phyloP scores from a whole-genome alignment of 2,329 filamentous ascomycete species.

The Fusarium bulbicola region DNA sequence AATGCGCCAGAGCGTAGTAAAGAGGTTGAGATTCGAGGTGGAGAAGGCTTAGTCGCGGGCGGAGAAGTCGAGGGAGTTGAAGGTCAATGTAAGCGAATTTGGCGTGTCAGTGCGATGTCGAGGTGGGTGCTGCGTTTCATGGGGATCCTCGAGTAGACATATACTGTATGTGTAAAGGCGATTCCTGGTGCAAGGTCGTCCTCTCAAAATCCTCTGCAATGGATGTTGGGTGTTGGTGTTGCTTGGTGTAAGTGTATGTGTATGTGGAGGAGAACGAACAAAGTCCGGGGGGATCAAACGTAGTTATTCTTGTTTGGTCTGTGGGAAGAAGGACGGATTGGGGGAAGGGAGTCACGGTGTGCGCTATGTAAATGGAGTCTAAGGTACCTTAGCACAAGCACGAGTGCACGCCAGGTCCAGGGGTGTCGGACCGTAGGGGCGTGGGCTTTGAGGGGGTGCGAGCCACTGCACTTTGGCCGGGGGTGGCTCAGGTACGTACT shows the following conservation, averaged over 20 bases:
- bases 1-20: slow-evolving; percentile 31
- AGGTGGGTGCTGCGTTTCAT: slow-evolving; percentile 38
- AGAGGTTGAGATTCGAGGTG: slow-evolving; percentile 5
- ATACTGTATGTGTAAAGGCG: slow-evolving; percentile 25
- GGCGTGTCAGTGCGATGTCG: slow-evolving; percentile 27
- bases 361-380: slow-evolving; percentile 38
- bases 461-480: neutral
- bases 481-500: slow-evolving; percentile 23
- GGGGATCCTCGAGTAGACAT: slow-evolving; percentile 37
- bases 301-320: slow-evolving; percentile 44
- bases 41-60: slow-evolving; percentile 5
- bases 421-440: slow-evolving; percentile 24
- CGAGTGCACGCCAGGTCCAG: slow-evolving; percentile 27
- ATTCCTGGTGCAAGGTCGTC: slow-evolving; percentile 23
- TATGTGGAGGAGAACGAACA: slow-evolving; percentile 37
- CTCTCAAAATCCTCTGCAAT: slow-evolving; percentile 14
- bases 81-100: slow-evolving; percentile 31
- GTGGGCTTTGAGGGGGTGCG: neutral
- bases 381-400: slow-evolving; percentile 24
- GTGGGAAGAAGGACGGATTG: slow-evolving; percentile 41
- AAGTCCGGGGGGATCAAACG: slow-evolving; percentile 41
- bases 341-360: slow-evolving; percentile 44
- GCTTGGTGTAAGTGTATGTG: slow-evolving; percentile 36
- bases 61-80: slow-evolving; percentile 5
- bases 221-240: slow-evolving; percentile 17